These are phyloP conservation scores for Zymoseptoria brevis DNA, from an alignment of 2,329 filamentous ascomycete genomes.

Conservation along the genomic window DNA sequence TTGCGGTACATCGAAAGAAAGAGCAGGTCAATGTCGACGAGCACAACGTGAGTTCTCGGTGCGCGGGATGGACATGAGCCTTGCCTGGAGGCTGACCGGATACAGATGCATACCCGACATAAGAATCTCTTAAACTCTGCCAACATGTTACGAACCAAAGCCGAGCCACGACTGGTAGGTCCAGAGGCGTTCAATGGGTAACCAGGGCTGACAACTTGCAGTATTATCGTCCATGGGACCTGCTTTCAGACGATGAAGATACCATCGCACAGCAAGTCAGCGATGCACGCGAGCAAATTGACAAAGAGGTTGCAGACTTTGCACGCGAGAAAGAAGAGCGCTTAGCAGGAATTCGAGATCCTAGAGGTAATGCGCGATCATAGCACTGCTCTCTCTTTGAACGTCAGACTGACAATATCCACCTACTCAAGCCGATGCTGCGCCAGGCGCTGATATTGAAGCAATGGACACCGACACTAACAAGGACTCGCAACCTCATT, in stretches of 20 bases:
- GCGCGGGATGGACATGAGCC: background rate
- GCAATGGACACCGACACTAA: background rate
- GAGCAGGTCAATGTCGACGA: slow-evolving; percentile 72
- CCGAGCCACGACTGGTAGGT: slow-evolving; percentile 66
- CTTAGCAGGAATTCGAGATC: slow-evolving; percentile 2
- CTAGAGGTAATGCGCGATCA: slow-evolving; percentile 3
- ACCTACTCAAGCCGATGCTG: background rate
- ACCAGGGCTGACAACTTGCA: slow-evolving; percentile 32
- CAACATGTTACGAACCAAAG: slow-evolving; percentile 62
- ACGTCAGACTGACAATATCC: background rate
- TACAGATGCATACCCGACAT: slow-evolving; percentile 64
- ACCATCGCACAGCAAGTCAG: slow-evolving; percentile 62
- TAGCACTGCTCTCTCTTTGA: background rate
- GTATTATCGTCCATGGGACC: slow-evolving; percentile 82
- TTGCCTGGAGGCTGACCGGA: slow-evolving; percentile 30
- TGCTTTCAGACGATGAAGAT: slow-evolving; percentile 60
- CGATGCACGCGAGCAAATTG: slow-evolving; percentile 55
- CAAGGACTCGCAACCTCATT: background rate
- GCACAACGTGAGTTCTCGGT: slow-evolving; percentile 54
- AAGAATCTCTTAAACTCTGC: slow-evolving; percentile 63
- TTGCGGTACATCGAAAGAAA: slow-evolving; percentile 43
- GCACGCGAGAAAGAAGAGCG: slow-evolving; percentile 31
- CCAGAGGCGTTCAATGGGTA: background rate
- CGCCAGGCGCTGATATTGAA: background rate
- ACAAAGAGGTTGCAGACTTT: slow-evolving; percentile 58